Conservation (phyloP, 768 basidiomycete species). For the Pleurotus salmoneostramineus region DNA sequence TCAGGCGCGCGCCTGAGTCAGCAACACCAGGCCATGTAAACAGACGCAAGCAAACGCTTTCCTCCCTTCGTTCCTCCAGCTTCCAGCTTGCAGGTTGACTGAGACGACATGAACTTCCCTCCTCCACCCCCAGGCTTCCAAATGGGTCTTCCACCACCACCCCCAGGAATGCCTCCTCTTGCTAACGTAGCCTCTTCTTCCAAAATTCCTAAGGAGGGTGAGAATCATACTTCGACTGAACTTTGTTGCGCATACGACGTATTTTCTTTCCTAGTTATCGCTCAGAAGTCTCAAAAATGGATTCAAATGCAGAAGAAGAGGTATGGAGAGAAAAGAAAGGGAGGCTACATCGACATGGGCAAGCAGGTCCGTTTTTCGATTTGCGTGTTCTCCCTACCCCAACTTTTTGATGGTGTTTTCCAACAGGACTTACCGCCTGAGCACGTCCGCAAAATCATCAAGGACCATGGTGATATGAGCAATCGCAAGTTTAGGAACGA, state of each 20-base stretch:
- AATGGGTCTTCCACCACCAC: constrained; percentile 35
- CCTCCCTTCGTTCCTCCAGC: neutral
- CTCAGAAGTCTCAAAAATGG: constrained; percentile 96
- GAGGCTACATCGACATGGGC: constrained; percentile 88
- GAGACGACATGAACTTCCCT: constrained; percentile 46
- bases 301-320: constrained; percentile 89
- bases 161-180: constrained; percentile 48
- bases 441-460: constrained; percentile 98
- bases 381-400: constrained; percentile 12
- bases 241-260: constrained; percentile 6
- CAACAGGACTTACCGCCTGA: constrained; percentile 89
- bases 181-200: constrained; percentile 34
- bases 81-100: neutral
- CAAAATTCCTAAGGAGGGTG: constrained; percentile 45
- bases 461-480: constrained; percentile 99
- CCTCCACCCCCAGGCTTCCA: constrained; percentile 48
- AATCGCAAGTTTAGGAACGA: constrained; percentile 99
- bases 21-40: neutral
- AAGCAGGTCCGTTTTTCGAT: constrained; percentile 59
- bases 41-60: constrained; percentile 1
- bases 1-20: neutral
- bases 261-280: constrained; percentile 47
- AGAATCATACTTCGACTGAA: constrained; percentile 8
- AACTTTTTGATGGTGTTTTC: constrained; percentile 10
- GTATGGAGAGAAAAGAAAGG: constrained; percentile 88